Evolutionary conservation across 2,329 filamentous ascomycete genomes (phyloP), one percentile per base, ranked within the genome.

Genomic region (Colletotrichum liaoningense): DNA sequence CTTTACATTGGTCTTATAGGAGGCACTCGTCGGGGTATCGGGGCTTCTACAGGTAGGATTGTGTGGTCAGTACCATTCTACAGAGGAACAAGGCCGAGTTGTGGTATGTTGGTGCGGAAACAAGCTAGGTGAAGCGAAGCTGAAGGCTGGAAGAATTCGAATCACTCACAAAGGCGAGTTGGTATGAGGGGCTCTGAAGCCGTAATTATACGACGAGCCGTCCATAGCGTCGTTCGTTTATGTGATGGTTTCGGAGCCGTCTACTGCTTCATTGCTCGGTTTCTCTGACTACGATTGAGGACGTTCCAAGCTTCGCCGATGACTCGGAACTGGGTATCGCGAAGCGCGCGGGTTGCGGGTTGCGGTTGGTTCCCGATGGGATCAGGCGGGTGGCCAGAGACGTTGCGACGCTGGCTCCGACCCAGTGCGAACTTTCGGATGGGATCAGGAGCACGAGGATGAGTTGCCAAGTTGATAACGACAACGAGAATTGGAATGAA

Each of bases 1-100:
- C 83, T 94, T 96, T 62, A 98, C 92, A 81, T 98, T 97, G 64
- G 95, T 91, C 81, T 94, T 93, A 84, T 95, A 98, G 30, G 83
- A 79, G 71, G 77, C 81, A 67, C 77, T 79, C 24, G 80, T 66
- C 16, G 74, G 74, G 12, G 73, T 75, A 24, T 75, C 73, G 9
- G 74, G 73, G 69, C 73, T 75, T 46, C 73, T 75, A 26, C 5
- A 35, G 24, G 16, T n/a, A 54, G 24, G 6, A 19, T 30, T 19
- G 14, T 16, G 55, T n/a, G 8, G 22, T 73, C 46, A 73, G 60
- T 28, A 59, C 24, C n/a, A 22, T n/a, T 60, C n/a, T 42, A 57
- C 16, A 55, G 22, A 64, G 30, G 2, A 16, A 54, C 30, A 19
- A 57, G 14, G 35, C n/a, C 14, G 33, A 56, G 38, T 33, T 26